phyloP scores from a whole-genome alignment of 352 stramenopile genomes.

The Globisporangium middletonii region DNA sequence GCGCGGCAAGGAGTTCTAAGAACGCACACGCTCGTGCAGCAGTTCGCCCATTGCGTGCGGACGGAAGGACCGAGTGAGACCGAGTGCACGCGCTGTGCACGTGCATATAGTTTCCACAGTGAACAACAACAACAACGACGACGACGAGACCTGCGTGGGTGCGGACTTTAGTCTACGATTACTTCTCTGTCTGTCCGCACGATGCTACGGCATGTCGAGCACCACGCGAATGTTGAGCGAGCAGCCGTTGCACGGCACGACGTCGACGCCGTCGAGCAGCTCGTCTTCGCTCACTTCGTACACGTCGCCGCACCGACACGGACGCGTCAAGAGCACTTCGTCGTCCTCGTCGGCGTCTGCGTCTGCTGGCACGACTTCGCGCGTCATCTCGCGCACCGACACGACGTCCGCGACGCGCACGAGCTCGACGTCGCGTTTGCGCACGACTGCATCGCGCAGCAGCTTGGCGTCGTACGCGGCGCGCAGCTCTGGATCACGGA shows the following conservation, averaged over 20 bases:
- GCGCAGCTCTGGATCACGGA: conserved; percentile 35
- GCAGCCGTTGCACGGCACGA: conserved; percentile 75
- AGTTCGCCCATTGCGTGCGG: neutral
- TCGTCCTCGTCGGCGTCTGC: conserved; percentile 26
- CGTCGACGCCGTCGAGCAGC: conserved; percentile 51
- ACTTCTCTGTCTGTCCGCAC: neutral
- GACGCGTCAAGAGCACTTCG: conserved; percentile 50
- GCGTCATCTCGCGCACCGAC: conserved; percentile 33
- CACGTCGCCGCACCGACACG: conserved; percentile 64
- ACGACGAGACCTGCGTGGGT: neutral
- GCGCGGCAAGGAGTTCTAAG: conserved; percentile 82
- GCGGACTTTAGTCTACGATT: neutral
- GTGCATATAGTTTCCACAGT: neutral
- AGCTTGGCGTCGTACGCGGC: conserved; percentile 50
- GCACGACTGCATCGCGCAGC: conserved; percentile 25
- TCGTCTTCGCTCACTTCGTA: conserved; percentile 69
- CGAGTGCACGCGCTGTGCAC: neutral
- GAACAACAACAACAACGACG: neutral
- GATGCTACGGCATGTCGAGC: conserved; percentile 19
- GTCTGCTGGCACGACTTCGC: conserved; percentile 18
- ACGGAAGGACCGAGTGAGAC: neutral
- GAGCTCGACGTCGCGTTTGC: conserved; percentile 33
- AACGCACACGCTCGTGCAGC: too few species aligned
- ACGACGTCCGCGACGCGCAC: conserved; percentile 69
- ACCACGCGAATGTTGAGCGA: conserved; percentile 75